These are phyloP conservation scores for Pythium aristosporum DNA, from an alignment of 352 stramenopile species.

Conservation along the genomic window DNA sequence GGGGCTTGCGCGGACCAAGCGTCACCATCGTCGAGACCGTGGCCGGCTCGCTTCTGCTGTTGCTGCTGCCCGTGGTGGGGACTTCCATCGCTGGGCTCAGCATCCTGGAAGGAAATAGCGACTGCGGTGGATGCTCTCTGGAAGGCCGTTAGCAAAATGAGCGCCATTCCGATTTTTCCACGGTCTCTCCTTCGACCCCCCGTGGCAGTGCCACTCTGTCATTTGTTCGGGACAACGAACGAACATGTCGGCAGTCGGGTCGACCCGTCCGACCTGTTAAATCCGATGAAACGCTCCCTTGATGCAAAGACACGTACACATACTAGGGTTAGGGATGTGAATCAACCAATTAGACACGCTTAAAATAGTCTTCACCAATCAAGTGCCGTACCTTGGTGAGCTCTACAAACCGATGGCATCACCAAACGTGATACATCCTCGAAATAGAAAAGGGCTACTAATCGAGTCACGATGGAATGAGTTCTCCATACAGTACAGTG, in stretches of 20 bases:
- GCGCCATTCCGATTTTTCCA: too few species aligned
- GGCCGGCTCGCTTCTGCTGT: background rate
- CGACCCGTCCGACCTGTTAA: background rate
- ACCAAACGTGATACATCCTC: background rate
- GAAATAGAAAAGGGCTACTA: too few species aligned
- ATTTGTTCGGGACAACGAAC: background rate
- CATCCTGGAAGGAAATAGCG: background rate
- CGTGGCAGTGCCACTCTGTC: background rate
- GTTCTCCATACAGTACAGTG: too few species aligned
- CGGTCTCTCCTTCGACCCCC: background rate
- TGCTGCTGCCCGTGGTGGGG: background rate
- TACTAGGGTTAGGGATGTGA: background rate
- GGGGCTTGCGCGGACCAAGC: background rate
- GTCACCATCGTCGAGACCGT: too few species aligned
- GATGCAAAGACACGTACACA: background rate
- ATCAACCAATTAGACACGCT: background rate
- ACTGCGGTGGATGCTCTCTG: too few species aligned
- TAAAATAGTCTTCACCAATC: too few species aligned
- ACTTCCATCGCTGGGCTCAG: background rate
- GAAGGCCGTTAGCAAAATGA: too few species aligned
- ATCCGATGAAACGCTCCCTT: background rate
- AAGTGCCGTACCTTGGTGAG: too few species aligned
- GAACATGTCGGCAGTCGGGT: background rate
- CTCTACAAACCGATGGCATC: background rate
- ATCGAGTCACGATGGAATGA: too few species aligned